Conservation (phyloP, 139 green algal genomes). For the Asterochloris sp. region DNA sequence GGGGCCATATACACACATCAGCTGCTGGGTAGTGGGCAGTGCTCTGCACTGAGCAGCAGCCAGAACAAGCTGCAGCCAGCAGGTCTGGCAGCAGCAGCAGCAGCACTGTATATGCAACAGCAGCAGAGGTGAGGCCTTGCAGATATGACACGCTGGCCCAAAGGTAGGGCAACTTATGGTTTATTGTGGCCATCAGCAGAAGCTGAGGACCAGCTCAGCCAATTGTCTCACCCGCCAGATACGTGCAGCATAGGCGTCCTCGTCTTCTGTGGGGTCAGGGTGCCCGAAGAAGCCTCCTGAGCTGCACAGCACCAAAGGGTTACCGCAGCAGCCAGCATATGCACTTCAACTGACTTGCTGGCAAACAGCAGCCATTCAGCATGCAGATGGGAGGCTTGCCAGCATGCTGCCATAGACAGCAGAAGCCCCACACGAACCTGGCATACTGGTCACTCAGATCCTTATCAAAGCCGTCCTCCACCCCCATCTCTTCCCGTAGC, state of each 20-base stretch:
- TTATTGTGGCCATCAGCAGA: too few species aligned
- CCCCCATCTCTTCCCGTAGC: constrained; percentile 12
- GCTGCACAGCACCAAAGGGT: neutral
- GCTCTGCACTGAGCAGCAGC: neutral
- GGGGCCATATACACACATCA: too few species aligned
- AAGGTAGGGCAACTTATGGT: neutral
- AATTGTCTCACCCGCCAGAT: constrained; percentile 1
- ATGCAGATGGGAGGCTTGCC: neutral
- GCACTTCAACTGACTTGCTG: neutral
- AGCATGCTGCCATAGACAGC: neutral
- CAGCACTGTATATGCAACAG: neutral
- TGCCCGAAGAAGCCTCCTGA: constrained; percentile 15
- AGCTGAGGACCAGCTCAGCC: too few species aligned
- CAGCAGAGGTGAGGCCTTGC: neutral
- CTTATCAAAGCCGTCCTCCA: neutral
- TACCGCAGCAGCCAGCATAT: neutral
- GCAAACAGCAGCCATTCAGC: neutral
- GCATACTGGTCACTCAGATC: constrained; percentile 9
- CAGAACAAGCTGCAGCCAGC: neutral
- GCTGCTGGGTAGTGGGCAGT: too few species aligned
- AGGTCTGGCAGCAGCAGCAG: neutral
- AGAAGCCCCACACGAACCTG: neutral
- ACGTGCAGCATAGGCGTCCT: constrained; percentile 8
- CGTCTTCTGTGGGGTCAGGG: constrained; percentile 5
- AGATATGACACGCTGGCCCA: neutral